Percentiles rank a stretch among this genome's conserved stretches.
These are phyloP conservation scores for Epichloe bromicola DNA, from an alignment of 2,329 filamentous ascomycete species.

Conservation along the genomic window DNA sequence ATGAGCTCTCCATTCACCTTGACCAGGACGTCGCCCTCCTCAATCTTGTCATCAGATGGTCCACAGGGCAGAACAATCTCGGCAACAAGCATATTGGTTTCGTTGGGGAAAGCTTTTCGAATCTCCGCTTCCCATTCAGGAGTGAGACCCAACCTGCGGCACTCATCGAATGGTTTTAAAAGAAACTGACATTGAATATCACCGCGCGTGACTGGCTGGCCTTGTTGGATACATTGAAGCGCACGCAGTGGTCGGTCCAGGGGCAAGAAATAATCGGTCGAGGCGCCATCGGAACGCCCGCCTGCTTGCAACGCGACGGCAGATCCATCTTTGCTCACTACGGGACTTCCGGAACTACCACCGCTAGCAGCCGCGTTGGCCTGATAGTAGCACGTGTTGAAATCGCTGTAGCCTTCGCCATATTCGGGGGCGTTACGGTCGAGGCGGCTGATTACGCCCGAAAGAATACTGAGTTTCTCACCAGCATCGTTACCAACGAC, in stretches of 20 bases:
- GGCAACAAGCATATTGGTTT: slow-evolving; percentile 93
- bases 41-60: slow-evolving; percentile 72
- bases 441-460: slow-evolving; percentile 89
- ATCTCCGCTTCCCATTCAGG: slow-evolving; percentile 78
- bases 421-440: slow-evolving; percentile 99
- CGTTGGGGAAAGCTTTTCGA: slow-evolving; percentile 72
- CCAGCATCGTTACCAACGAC: slow-evolving; percentile 98
- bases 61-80: slow-evolving; percentile 90
- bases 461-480: slow-evolving; percentile 95
- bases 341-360: slow-evolving; percentile 94
- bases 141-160: slow-evolving; percentile 72
- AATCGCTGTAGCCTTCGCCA: slow-evolving; percentile 94
- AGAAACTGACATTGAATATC: slow-evolving; percentile 98
- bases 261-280: slow-evolving; percentile 94
- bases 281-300: slow-evolving; percentile 83
- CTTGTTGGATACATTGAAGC: slow-evolving; percentile 69
- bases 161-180: slow-evolving; percentile 95
- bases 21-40: slow-evolving; percentile 87
- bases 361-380: slow-evolving; percentile 93
- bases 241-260: slow-evolving; percentile 82
- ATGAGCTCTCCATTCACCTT: slow-evolving; percentile 89
- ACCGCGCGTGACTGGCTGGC: slow-evolving; percentile 65
- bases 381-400: slow-evolving; percentile 94
- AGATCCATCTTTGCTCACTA: slow-evolving; percentile 87
- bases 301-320: slow-evolving; percentile 91